Percentiles rank a stretch among this genome's conserved stretches.
Evolutionary conservation across 495 filamentous ascomycete species (phyloP).

Genomic region (Tuber aestivum): DNA sequence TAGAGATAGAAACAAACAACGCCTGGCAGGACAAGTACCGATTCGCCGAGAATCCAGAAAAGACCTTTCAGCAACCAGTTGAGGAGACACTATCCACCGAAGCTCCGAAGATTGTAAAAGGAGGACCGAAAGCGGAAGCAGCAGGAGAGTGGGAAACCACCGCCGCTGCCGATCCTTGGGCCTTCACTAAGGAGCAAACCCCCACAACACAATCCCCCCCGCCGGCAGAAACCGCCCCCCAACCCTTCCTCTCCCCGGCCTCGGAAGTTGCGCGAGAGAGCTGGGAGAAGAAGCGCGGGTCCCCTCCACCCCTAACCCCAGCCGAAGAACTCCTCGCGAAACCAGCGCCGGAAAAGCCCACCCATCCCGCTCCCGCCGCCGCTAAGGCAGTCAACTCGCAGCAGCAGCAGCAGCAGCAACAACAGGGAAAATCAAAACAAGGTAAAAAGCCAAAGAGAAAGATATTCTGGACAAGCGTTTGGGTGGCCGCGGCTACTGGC

Average conservation of each 20-base stretch:
- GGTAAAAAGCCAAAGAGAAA: slow-evolving; percentile 8
- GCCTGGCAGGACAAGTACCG: background rate
- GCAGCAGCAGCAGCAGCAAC: too few relatives aligned
- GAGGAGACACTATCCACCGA: background rate
- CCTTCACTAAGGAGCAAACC: background rate
- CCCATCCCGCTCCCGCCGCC: background rate
- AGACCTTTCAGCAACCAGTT: background rate
- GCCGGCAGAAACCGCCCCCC: background rate
- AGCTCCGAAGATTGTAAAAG: background rate
- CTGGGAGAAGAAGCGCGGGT: slow-evolving; percentile 10
- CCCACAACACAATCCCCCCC: background rate
- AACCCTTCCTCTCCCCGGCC: slow-evolving; percentile 11
- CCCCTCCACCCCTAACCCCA: background rate
- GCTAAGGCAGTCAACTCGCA: background rate
- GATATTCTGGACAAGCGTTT: slow-evolving; percentile 28
- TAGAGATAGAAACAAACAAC: background rate
- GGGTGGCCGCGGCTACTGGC: slow-evolving; percentile 24
- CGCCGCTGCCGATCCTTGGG: background rate
- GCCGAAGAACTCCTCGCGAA: background rate
- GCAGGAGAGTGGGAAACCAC: background rate
- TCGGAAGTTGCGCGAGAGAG: slow-evolving; percentile 15
- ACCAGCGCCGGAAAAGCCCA: background rate
- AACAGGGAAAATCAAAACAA: background rate
- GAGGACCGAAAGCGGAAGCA: background rate
- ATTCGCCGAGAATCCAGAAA: background rate